Percentiles rank a stretch among this genome's conserved stretches.
These are phyloP conservation scores for Kwoniella shandongensis DNA, from an alignment of 768 basidiomycete species.

Conservation along the genomic window DNA sequence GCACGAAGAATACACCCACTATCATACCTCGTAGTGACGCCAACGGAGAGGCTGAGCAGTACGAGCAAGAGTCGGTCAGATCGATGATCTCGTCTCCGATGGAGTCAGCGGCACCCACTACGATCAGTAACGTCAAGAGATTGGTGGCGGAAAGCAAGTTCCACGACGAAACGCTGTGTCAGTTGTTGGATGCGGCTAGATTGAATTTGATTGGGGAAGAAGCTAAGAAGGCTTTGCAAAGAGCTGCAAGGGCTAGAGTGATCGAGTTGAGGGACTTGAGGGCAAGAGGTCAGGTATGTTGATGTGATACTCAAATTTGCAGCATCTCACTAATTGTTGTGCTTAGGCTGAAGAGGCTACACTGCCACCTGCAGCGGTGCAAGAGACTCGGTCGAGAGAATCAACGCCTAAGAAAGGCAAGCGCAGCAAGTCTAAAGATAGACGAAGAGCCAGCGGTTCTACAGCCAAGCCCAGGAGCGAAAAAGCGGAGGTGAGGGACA, in stretches of 20 bases:
- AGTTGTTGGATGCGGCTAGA: slow-evolving; percentile 46
- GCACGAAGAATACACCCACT: slow-evolving; percentile 19
- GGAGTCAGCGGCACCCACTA: slow-evolving; percentile 41
- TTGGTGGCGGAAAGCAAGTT: slow-evolving; percentile 42
- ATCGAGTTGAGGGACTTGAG: slow-evolving; percentile 44
- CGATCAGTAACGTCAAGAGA: slow-evolving; percentile 44
- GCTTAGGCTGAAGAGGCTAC: background rate
- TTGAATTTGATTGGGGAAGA: slow-evolving; percentile 45
- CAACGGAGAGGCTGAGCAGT: background rate
- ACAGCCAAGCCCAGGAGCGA: slow-evolving; percentile 8
- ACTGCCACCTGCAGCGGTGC: no score
- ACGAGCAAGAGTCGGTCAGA: background rate
- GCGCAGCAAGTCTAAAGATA: slow-evolving; percentile 23
- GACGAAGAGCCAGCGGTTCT: slow-evolving; percentile 2
- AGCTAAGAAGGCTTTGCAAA: slow-evolving; percentile 47
- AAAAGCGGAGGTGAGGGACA: slow-evolving; percentile 16
- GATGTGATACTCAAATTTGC: background rate
- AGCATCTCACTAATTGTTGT: no score
- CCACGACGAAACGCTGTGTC: slow-evolving; percentile 52
- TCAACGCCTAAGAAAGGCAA: slow-evolving; percentile 16
- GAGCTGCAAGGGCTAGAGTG: slow-evolving; percentile 49
- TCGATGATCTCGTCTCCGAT: background rate
- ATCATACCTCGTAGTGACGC: slow-evolving; percentile 8
- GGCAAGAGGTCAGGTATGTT: slow-evolving; percentile 24
- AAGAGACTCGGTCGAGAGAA: background rate